phyloP scores from a whole-genome alignment of 768 basidiomycete species.

The Fomitopsis serialis region DNA sequence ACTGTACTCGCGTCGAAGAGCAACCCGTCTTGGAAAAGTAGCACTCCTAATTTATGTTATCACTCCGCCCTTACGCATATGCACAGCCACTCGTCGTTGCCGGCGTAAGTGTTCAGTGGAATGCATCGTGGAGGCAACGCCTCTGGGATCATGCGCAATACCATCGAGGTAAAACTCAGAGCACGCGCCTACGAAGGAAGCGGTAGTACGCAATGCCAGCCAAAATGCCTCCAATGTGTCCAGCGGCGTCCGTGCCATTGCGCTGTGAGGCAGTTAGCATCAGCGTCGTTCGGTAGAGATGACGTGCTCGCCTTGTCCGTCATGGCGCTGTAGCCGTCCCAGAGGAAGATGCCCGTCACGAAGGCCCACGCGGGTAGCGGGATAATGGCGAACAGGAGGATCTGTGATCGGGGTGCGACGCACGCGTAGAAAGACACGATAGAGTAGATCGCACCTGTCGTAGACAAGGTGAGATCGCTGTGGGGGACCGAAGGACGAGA shows the following conservation, averaged over 20 bases:
- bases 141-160: too few relatives aligned
- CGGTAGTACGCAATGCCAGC: slow-evolving; percentile 53
- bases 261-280: slow-evolving; percentile 29
- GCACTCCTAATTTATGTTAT: too few relatives aligned
- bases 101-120: too few relatives aligned
- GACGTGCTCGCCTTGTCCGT: slow-evolving; percentile 26
- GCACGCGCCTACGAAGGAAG: neutral
- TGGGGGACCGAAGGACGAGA: neutral
- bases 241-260: slow-evolving; percentile 50
- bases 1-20: too few relatives aligned
- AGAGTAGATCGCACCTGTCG: slow-evolving; percentile 64
- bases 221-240: slow-evolving; percentile 65
- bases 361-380: slow-evolving; percentile 78
- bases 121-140: too few relatives aligned
- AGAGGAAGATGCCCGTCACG: slow-evolving; percentile 61
- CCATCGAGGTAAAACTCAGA: neutral
- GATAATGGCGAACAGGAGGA: slow-evolving; percentile 69
- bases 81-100: too few relatives aligned
- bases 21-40: too few relatives aligned
- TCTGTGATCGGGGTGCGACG: slow-evolving; percentile 56
- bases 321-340: slow-evolving; percentile 42
- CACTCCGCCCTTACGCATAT: too few relatives aligned
- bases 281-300: neutral
- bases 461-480: neutral
- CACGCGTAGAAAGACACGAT: slow-evolving; percentile 70